Percentiles rank a stretch among this genome's conserved stretches.
Conservation (phyloP, 1,284 basidiomycete genomes). For the Fomes fomentarius region DNA sequence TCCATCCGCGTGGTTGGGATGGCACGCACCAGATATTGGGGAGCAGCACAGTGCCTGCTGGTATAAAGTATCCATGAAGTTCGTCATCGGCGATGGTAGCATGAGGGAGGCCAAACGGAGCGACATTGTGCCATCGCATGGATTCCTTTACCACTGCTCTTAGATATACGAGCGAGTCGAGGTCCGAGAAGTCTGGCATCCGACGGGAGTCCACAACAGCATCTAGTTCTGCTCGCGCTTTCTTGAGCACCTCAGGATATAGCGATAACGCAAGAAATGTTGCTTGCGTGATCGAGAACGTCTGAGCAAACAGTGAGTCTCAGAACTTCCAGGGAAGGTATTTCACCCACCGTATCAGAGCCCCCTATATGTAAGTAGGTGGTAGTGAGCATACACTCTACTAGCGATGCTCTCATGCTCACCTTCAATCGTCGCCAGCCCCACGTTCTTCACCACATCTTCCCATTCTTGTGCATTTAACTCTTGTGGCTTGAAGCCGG, state of each 20-base stretch:
- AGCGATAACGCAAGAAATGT: conserved; percentile 39
- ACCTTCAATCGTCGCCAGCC: conserved; percentile 4
- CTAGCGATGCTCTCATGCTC: neutral
- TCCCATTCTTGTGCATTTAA: neutral
- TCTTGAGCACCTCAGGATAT: conserved; percentile 35
- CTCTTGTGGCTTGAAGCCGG: neutral
- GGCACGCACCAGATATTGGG: conserved; percentile 21
- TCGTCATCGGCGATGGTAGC: neutral
- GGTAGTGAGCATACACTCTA: no score
- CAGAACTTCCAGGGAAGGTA: no score
- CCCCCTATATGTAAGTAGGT: no score
- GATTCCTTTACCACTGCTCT: conserved; percentile 26
- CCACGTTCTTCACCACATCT: conserved; percentile 1
- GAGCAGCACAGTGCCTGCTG: conserved; percentile 19
- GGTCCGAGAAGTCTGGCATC: conserved; percentile 23
- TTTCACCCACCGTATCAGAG: no score
- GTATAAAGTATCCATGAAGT: conserved; percentile 17
- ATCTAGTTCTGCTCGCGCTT: conserved; percentile 36
- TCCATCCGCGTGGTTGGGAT: conserved; percentile 26
- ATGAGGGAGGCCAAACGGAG: conserved; percentile 15
- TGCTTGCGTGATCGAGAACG: conserved; percentile 25
- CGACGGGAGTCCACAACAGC: conserved; percentile 25
- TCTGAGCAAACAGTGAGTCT: no score
- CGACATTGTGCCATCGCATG: conserved; percentile 23
- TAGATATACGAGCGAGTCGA: conserved; percentile 21